Base-by-base conservation (phyloP, 2,329 filamentous ascomycete genomes). In the Fusarium foetens region DNA sequence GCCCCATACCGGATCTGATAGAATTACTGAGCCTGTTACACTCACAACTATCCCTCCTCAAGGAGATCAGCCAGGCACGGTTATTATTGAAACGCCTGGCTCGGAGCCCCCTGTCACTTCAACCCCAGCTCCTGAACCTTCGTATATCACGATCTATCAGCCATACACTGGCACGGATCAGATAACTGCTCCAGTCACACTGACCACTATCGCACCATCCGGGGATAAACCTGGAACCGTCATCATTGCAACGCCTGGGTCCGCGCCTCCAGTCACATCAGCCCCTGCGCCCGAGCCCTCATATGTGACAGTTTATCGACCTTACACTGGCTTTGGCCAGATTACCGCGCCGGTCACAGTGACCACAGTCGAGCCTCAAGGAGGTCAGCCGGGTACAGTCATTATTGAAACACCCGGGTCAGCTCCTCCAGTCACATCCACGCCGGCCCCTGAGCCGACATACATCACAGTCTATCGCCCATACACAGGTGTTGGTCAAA, bases 31-130 rank as follows among this genome's bases (percentile, higher is more conserved):
- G 5, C 45, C 49, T 7, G n/a, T 49, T 5, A 70, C 67, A 1
- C 16, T 69, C 3, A 65, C 59, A 1, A 70, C 66, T 3, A 60
- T 66, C 10, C 21, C 53, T 8, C 59, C 66, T 5, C 16, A 51
- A 17, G 63, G 36, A 5, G 63, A 29, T 11, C 51, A 68, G 33
- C 66, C 58, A 10, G 67, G 67, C 4, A 70, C 67, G 2, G 38
- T 70, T 8, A 48, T 68, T 11, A 68, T 68, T 9, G 64, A 68
- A 23, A 68, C 63, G 0, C 66, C 66, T 27, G 55, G 60, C 13
- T 60, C 57, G 12, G 48, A 52, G 19, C 42, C 54, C 9, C 16
- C 65, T 3, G 17, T 66, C 8, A 66, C 59, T 29, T 57, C 52
- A 35, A 23, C 29, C 8, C 33, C 31, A 25, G n/a, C 31, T 13